Base-by-base conservation (phyloP, 1,284 basidiomycete genomes). In the Gomphus sp. region DNA sequence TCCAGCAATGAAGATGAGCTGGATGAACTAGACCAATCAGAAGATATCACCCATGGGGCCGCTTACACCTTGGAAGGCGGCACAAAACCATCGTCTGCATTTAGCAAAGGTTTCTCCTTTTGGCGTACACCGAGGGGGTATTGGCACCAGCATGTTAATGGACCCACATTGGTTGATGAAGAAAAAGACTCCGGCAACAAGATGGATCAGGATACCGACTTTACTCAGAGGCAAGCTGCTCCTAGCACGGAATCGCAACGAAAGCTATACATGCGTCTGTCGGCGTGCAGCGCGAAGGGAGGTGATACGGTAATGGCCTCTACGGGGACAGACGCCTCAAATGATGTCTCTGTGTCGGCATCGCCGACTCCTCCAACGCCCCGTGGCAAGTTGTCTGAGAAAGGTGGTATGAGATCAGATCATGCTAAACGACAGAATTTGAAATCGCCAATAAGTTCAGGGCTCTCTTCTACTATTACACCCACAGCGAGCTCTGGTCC, bases 1-100 rank as follows among this genome's bases (percentile, higher is more conserved):
- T 39, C 28, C 1, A 36, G 52, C 14, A 41, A 39, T 11, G 57
- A 58, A 4, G 57, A 58, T 34, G 57, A 58, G 41, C 22, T 52
- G 4, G 39, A 44, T 28, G 52, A 55, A n/a, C 12, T 31, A 11
- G 57, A 52, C 18, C 39, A 22, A 14, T 58, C 39, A 0, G 57
- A 58, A 6, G 56, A 31, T 2, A 52, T 25, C 31, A 14, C 3
- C 3, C 1, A 10, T 53, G 33, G 43, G 14, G 43, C 16, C 3
- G 1, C 11, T 14, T 53, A 50, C 33, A 34, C 4, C 49, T 8
- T 34, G 16, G 52, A 53, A 16, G 52, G 49, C 10, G 49, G 3
- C 33, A 5, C 9, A 4, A 50, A 50, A n/a, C 49, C 49, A 1
- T 11, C 47, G 47, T 25, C 49, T 34, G 2, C 33, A n/a, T 50